Evolutionary conservation across 31 red algal genomes (phyloP).

Genomic region (Asparagopsis taxiformis): DNA sequence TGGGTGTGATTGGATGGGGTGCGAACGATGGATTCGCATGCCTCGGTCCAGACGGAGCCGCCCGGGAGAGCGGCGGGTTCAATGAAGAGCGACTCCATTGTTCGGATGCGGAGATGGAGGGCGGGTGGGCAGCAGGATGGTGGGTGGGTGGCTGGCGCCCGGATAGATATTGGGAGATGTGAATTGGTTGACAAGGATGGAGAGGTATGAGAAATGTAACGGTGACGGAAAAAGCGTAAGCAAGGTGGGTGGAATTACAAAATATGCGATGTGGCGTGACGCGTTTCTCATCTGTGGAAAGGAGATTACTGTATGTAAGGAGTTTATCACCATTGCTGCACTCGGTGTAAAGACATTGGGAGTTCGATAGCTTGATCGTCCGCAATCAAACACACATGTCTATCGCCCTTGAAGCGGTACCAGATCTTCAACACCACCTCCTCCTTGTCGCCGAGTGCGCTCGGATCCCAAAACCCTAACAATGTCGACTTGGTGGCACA

Average conservation of each 20-base stretch:
- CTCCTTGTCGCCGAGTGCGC: conserved; percentile 71
- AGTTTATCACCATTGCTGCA: conserved; percentile 6
- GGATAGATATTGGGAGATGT: too few relatives aligned
- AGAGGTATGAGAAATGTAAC: too few relatives aligned
- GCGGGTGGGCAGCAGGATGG: background rate
- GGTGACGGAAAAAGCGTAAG: too few relatives aligned
- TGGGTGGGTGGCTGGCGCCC: conserved; percentile 1
- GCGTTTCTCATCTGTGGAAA: too few relatives aligned
- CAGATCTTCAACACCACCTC: conserved; percentile 76
- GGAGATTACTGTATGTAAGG: too few relatives aligned
- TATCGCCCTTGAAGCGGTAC: conserved; percentile 83
- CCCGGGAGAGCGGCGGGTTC: conserved; percentile 72
- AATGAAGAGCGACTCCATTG: conserved; percentile 75
- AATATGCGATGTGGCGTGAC: too few relatives aligned
- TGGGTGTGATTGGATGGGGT: background rate
- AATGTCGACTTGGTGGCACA: conserved; percentile 83
- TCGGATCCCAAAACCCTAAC: conserved; percentile 96
- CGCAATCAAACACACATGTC: conserved; percentile 75
- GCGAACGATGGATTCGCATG: conserved; percentile 18
- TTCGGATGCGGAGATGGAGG: background rate
- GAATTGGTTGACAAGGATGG: too few relatives aligned
- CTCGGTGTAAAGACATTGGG: conserved; percentile 81
- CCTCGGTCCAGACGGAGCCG: conserved; percentile 45
- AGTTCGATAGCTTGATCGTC: conserved; percentile 81
- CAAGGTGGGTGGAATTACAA: too few relatives aligned